Evolutionary conservation across 805 yeast species (phyloP).

Genomic region (Cyberlindnera maritima): DNA sequence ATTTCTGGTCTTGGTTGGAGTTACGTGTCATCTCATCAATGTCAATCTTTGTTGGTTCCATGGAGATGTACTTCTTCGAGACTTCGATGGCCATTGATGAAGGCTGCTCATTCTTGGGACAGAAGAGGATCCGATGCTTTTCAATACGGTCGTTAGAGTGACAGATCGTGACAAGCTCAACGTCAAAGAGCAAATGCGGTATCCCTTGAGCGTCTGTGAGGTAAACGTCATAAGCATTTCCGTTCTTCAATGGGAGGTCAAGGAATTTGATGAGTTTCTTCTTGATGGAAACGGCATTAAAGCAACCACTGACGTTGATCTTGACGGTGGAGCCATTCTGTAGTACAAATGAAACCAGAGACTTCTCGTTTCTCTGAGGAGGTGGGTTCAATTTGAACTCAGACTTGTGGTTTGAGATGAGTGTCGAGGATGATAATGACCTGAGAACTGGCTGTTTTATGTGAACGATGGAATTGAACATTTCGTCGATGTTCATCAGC

Average conservation of each 20-base stretch:
- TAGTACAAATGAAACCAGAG: conserved; percentile 62
- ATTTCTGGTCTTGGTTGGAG: conserved; percentile 21
- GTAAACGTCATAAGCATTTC: conserved; percentile 57
- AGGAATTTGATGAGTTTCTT: conserved; percentile 60
- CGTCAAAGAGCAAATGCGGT: conserved; percentile 59
- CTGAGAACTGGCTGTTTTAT: conserved; percentile 5
- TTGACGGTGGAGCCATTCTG: conserved; percentile 70
- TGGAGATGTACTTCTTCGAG: conserved; percentile 40
- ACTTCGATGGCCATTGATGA: conserved; percentile 55
- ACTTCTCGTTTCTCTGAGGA: conserved; percentile 18
- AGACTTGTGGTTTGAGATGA: conserved; percentile 13
- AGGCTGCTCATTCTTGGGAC: conserved; percentile 64
- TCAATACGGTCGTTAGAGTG: conserved; percentile 71
- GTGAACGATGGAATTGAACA: conserved; percentile 12
- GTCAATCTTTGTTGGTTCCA: conserved; percentile 21
- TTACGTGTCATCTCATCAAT: conserved; percentile 1
- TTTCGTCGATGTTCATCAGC: conserved; percentile 15
- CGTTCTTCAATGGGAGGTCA: conserved; percentile 42
- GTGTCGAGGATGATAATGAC: conserved; percentile 7
- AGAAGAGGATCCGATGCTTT: conserved; percentile 65
- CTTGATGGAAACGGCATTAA: conserved; percentile 76
- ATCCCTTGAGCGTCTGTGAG: conserved; percentile 44
- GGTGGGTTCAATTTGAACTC: conserved; percentile 23
- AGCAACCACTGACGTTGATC: conserved; percentile 75
- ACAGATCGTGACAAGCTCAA: conserved; percentile 78